Conservation (phyloP, 768 basidiomycete genomes). For the Hebeloma cylindrosporum region DNA sequence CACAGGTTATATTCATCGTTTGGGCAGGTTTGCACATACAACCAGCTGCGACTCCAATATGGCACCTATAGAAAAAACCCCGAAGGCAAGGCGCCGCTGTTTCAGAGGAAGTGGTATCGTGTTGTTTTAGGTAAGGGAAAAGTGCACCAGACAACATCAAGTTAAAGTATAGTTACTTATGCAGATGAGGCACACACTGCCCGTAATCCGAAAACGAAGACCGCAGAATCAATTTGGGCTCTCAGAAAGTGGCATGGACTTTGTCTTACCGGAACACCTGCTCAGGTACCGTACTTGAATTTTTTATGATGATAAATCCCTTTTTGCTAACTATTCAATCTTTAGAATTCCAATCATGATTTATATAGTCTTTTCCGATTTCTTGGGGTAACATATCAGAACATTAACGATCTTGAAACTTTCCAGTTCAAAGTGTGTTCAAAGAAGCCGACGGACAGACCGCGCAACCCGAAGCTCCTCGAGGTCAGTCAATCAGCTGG, state of each 20-base stretch:
- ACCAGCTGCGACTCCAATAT: background rate
- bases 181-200: constrained; percentile 14
- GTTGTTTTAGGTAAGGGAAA: background rate
- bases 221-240: constrained; percentile 6
- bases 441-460: constrained; percentile 1
- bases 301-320: background rate
- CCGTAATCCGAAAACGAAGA: constrained; percentile 11
- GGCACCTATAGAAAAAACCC: background rate
- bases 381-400: constrained; percentile 7
- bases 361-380: constrained; percentile 6
- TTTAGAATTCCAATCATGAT: constrained; percentile 10
- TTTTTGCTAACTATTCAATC: background rate
- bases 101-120: background rate
- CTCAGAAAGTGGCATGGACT: constrained; percentile 9
- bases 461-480: background rate
- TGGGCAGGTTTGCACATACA: constrained; percentile 1
- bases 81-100: background rate
- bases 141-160: background rate
- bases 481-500: background rate
- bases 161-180: background rate
- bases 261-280: constrained; percentile 16
- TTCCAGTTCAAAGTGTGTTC: background rate
- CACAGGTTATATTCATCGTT: background rate
- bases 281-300: background rate
- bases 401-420: constrained; percentile 1